These are phyloP conservation scores for Hansenula sp. DNA, from an alignment of 1,139 yeast species.

Conservation along the genomic window DNA sequence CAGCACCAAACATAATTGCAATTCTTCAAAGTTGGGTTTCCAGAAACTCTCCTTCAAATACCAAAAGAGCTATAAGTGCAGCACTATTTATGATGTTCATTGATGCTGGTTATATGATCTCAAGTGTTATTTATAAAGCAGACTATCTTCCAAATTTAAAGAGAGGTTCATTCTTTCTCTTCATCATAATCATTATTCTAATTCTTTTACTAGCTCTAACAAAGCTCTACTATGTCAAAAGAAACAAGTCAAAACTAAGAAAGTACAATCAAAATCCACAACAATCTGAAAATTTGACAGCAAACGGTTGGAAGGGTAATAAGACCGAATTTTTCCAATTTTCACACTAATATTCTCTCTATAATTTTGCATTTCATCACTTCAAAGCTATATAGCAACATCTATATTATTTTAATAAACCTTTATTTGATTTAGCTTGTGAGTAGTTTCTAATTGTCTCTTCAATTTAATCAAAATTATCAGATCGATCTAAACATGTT, in stretches of 20 bases:
- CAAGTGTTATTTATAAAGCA: not conserved
- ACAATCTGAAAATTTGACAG: not conserved
- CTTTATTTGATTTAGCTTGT: too few relatives aligned
- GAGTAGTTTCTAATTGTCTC: not conserved
- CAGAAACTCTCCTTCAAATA: constrained; percentile 50
- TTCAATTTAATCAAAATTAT: not conserved
- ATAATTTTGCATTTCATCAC: too few relatives aligned
- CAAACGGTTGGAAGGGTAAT: not conserved
- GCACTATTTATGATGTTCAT: constrained; percentile 58
- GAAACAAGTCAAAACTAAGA: not conserved
- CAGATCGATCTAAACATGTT: not conserved
- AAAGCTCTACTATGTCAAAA: not conserved
- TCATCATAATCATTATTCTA: not conserved
- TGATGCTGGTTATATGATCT: constrained; percentile 44
- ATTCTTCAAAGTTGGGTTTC: constrained; percentile 40
- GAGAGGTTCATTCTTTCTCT: not conserved
- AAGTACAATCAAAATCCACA: not conserved
- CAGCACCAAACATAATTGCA: constrained; percentile 41
- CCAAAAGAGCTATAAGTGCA: constrained; percentile 52
- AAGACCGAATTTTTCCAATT: not conserved
- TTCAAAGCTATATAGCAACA: too few relatives aligned
- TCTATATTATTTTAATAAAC: too few relatives aligned
- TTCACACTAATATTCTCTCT: not conserved
- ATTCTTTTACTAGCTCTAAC: not conserved
- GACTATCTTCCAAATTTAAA: not conserved